Evolutionary conservation across 2,329 filamentous ascomycete genomes (phyloP).

Genomic region (Emmonsiellopsis sp.): DNA sequence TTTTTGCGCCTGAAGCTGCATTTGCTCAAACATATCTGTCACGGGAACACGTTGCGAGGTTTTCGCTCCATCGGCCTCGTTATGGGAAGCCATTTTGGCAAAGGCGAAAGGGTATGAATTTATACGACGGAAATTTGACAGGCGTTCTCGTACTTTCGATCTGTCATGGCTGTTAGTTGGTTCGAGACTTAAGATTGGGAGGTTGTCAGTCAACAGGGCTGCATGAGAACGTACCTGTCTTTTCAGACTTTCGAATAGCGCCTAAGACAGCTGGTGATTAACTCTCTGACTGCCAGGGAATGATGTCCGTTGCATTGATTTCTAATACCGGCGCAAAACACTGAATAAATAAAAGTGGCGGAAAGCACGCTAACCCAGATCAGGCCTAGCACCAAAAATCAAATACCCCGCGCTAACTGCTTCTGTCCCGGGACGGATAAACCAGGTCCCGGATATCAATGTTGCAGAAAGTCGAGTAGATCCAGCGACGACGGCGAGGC

Average conservation of each 20-base stretch:
- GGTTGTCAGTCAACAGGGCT: too few relatives aligned
- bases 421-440: constrained; percentile 13
- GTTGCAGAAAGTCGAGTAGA: constrained; percentile 46
- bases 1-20: not conserved
- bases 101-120: not conserved
- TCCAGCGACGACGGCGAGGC: constrained; percentile 32
- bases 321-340: not conserved
- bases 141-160: not conserved
- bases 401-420: constrained; percentile 26
- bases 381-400: not conserved
- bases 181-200: not conserved
- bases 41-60: not conserved
- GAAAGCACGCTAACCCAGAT: not conserved
- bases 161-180: not conserved
- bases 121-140: not conserved
- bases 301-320: too few relatives aligned
- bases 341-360: constrained; percentile 4
- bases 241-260: too few relatives aligned
- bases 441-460: constrained; percentile 10
- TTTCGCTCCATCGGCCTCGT: not conserved
- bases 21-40: not conserved
- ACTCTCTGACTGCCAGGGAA: too few relatives aligned
- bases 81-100: not conserved
- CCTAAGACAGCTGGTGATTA: too few relatives aligned
- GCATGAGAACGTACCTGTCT: too few relatives aligned